A percentile compares a stretch with the other conserved stretches of the same genome.
Evolutionary conservation across 805 yeast genomes (phyloP).

Genomic region (Dipodascus geniculatus): DNA sequence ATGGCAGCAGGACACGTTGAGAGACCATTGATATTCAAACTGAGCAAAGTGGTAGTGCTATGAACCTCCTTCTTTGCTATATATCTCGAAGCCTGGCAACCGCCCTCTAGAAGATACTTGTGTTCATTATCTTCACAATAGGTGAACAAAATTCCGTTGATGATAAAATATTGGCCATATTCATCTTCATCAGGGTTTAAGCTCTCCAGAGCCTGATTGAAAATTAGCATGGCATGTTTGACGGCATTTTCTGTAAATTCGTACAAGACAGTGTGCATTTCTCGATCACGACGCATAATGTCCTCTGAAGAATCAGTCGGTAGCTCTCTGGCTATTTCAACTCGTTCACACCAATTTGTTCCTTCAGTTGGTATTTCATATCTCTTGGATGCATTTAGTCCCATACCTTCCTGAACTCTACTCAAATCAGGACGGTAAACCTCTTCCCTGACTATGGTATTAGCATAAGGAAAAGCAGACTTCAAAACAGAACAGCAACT

Average conservation of each 20-base stretch:
- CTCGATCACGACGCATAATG: conserved; percentile 61
- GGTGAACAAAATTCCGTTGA: conserved; percentile 81
- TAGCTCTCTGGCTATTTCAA: conserved; percentile 69
- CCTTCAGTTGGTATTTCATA: conserved; percentile 35
- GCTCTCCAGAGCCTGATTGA: conserved; percentile 61
- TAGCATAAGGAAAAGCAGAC: background rate
- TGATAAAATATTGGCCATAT: conserved; percentile 53
- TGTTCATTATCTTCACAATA: conserved; percentile 62
- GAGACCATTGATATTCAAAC: conserved; percentile 49
- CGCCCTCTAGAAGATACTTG: conserved; percentile 54
- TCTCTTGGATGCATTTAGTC: background rate
- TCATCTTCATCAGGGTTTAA: conserved; percentile 64
- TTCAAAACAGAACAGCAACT: background rate
- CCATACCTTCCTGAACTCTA: background rate
- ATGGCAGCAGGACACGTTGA: conserved; percentile 69
- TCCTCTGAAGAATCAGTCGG: conserved; percentile 45
- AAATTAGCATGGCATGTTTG: conserved; percentile 65
- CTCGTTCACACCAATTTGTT: conserved; percentile 86
- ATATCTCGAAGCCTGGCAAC: conserved; percentile 75
- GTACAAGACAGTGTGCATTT: conserved; percentile 54
- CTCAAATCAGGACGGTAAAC: background rate
- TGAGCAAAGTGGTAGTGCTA: conserved; percentile 56
- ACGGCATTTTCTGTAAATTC: conserved; percentile 72
- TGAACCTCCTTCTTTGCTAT: conserved; percentile 68
- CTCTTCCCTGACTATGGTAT: background rate